phyloP scores from a whole-genome alignment of 2,329 filamentous ascomycete species.

The Teratosphaeria pseudoeucalypti region DNA sequence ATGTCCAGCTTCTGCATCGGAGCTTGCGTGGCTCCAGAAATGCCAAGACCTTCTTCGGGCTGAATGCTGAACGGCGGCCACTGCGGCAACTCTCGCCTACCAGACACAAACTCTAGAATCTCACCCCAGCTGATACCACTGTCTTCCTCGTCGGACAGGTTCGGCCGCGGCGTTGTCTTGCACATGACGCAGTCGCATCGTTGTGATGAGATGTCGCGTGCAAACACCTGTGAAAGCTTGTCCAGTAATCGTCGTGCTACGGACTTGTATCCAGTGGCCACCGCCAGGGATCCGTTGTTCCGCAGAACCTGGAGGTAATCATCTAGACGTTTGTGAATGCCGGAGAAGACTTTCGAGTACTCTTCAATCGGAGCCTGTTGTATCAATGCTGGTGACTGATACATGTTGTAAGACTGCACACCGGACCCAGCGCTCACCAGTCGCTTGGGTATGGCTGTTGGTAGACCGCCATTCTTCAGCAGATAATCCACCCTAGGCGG shows the following conservation, averaged over 20 bases:
- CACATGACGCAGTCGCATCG: constrained; percentile 84
- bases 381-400: constrained; percentile 41
- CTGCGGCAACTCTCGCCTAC: constrained; percentile 69
- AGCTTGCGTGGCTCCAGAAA: constrained; percentile 41
- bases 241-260: constrained; percentile 86
- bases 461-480: constrained; percentile 74
- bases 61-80: constrained; percentile 80
- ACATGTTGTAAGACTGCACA: constrained; percentile 50
- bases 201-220: constrained; percentile 76
- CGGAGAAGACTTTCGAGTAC: constrained; percentile 56
- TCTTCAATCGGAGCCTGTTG: constrained; percentile 25
- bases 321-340: constrained; percentile 72
- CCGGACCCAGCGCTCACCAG: constrained; percentile 56
- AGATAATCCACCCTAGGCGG: constrained; percentile 85
- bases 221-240: constrained; percentile 87
- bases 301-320: constrained; percentile 74
- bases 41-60: constrained; percentile 46
- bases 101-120: constrained; percentile 84
- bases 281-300: constrained; percentile 80
- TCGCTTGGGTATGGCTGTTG: constrained; percentile 59
- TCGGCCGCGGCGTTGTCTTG: constrained; percentile 35
- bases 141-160: constrained; percentile 42
- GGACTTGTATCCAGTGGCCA: constrained; percentile 88
- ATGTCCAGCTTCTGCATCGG: constrained; percentile 76
- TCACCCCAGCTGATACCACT: constrained; percentile 87